Percentiles rank a stretch among this genome's conserved stretches.
phyloP scores from a whole-genome alignment of 441 rosid genomes.

The Hura crepitans region DNA sequence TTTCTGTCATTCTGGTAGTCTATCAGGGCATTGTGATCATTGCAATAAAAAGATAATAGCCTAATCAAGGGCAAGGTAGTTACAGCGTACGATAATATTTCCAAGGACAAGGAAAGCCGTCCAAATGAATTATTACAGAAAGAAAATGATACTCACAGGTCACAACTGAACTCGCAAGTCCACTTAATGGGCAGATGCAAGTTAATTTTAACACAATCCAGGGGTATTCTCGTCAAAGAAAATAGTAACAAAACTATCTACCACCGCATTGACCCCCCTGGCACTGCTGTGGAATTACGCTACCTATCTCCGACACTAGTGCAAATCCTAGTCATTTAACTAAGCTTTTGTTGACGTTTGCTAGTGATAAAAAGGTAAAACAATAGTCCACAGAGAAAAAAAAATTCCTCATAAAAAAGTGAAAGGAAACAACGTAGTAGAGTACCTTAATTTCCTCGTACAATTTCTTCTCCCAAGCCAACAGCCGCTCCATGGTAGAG shows the following conservation, averaged over 20 bases:
- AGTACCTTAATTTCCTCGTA: constrained; percentile 83
- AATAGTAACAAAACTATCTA: constrained; percentile 5
- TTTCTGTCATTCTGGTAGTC: not conserved
- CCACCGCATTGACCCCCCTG: not conserved
- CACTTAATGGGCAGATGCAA: no score
- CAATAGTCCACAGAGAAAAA: no score
- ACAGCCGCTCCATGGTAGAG: constrained; percentile 75
- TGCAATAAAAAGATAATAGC: not conserved
- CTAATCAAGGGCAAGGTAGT: constrained; percentile 2
- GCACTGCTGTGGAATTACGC: constrained; percentile 34
- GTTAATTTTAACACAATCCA: not conserved
- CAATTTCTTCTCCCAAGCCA: constrained; percentile 97
- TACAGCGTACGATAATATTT: not conserved
- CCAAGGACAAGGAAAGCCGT: constrained; percentile 12
- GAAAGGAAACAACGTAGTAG: not conserved
- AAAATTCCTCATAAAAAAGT: no score
- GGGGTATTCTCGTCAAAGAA: constrained; percentile 22
- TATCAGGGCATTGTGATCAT: constrained; percentile 24
- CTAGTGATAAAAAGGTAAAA: no score
- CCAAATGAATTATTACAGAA: constrained; percentile 14
- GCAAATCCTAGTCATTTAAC: constrained; percentile 19
- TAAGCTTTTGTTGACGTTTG: no score
- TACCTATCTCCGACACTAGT: constrained; percentile 8
- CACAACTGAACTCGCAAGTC: no score
- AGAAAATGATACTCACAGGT: no score